A percentile compares a stretch with the other conserved stretches of the same genome.
Evolutionary conservation across 345 rosid species (phyloP).

Genomic region (Stellera chamaejasme): DNA sequence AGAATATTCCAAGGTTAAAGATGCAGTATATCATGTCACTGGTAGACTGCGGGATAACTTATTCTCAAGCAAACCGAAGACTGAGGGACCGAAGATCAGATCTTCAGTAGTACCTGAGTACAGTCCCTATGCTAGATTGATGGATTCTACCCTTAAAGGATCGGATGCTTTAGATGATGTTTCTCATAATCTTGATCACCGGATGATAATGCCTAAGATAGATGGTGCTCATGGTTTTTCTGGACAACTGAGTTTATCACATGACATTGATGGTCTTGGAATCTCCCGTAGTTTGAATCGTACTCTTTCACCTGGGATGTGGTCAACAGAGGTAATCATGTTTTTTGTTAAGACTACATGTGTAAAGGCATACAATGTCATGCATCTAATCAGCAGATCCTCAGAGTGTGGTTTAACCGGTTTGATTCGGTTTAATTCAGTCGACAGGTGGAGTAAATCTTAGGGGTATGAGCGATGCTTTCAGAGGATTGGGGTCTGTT

Average conservation of each 20-base stretch:
- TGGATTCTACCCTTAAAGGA: slow-evolving; percentile 28
- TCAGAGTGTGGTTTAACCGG: not conserved
- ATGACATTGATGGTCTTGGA: slow-evolving; percentile 39
- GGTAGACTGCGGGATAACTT: slow-evolving; percentile 71
- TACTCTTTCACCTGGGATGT: slow-evolving; percentile 38
- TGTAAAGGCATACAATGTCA: not conserved
- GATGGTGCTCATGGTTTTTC: slow-evolving; percentile 24
- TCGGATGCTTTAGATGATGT: slow-evolving; percentile 23
- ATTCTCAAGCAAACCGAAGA: slow-evolving; percentile 32
- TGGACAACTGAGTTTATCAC: slow-evolving; percentile 22
- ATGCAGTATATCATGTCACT: slow-evolving; percentile 70
- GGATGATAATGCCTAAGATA: no score
- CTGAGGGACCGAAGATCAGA: slow-evolving; percentile 31
- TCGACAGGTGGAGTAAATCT: slow-evolving; percentile 28
- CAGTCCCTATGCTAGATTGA: slow-evolving; percentile 35
- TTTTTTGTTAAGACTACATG: slow-evolving; percentile 4
- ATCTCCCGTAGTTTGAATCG: slow-evolving; percentile 34
- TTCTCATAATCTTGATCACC: slow-evolving; percentile 24
- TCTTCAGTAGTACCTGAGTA: slow-evolving; percentile 40
- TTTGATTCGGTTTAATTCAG: slow-evolving; percentile 23
- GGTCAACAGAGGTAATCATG: slow-evolving; percentile 59
- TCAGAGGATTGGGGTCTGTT: slow-evolving; percentile 45
- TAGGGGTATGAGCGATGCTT: slow-evolving; percentile 36
- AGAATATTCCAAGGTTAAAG: slow-evolving; percentile 59
- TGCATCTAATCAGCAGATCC: slow-evolving; percentile 4